Base-by-base conservation (phyloP, 2,329 filamentous ascomycete genomes). In the Ascocoryne sarcoides region DNA sequence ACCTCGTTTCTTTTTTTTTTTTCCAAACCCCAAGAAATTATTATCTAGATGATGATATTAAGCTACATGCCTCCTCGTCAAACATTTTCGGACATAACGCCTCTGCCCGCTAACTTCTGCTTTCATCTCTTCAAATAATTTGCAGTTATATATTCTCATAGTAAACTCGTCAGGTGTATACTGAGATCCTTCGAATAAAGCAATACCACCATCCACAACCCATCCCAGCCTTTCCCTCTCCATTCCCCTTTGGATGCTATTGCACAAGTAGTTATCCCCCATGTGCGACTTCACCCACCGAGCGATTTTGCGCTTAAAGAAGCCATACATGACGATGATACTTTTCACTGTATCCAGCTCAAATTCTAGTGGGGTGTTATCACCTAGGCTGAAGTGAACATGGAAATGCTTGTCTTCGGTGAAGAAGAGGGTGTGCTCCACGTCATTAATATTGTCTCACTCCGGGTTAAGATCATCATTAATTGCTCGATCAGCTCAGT, bases 281-380 rank as follows among this genome's bases (percentile, higher is more conserved):
- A 30, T 17, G 10, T 15, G 14, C 4, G 10, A 23, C 18, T 30
- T 10, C 8, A 43, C 17, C 26, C 32, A 43, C 2, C 20, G 23
- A 32, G 39, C 41, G 9, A 43, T 43, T 26, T 40, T 32, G 16
- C 19, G 28, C 36, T 39, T 28, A 20, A 39, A 43, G 10, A 43
- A 9, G 1, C 41, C 41, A n/a, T 39, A 43, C 14, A 43, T 30
- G 3, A 33, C 32, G 17, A 32, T 32, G 7, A 43, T 15, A 12
- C 20, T 43, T 19, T 43, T 19, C 19, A 28, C 36, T 2, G 39
- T n/a, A 12, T 36, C 36, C 8, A 39, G 19, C 4, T 12, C 16
- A 15, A 40, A 21, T 10, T 31, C 26, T n/a, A n/a, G n/a, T n/a
- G n/a, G n/a, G 10, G 21, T 21, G 16, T 36, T 32, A 12, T 15